Evolutionary conservation across 352 stramenopile species (phyloP).

Genomic region (Phytophthora europaea): DNA sequence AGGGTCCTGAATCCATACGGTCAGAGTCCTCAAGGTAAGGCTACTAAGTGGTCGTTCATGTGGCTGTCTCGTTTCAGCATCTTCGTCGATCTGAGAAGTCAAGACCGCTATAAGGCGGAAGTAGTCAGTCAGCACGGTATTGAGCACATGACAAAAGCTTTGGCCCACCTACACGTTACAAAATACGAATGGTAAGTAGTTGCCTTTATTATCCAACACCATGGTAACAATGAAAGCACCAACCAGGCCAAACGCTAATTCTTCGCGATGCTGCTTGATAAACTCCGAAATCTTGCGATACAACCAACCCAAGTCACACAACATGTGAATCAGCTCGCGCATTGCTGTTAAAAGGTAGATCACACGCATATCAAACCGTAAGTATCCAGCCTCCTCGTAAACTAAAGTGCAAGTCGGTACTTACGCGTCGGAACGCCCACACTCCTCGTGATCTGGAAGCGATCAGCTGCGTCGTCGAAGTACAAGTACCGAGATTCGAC

Average conservation of each 20-base stretch:
- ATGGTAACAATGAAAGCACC: conserved; percentile 14
- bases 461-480: conserved; percentile 80
- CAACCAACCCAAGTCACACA: conserved; percentile 93
- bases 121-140: conserved; percentile 93
- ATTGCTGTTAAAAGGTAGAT: conserved; percentile 58
- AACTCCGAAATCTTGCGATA: conserved; percentile 89
- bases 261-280: conserved; percentile 79
- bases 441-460: conserved; percentile 84
- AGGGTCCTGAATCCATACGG: conserved; percentile 92
- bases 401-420: conserved; percentile 23
- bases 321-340: conserved; percentile 83
- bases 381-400: conserved; percentile 9
- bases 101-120: conserved; percentile 95
- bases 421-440: conserved; percentile 83
- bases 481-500: conserved; percentile 94
- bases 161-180: conserved; percentile 69
- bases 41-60: conserved; percentile 53
- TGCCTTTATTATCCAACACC: background rate
- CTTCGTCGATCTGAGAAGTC: conserved; percentile 90
- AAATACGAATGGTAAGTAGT: conserved; percentile 21
- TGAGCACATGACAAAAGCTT: conserved; percentile 92
- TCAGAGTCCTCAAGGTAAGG: conserved; percentile 90
- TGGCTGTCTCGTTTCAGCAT: conserved; percentile 69
- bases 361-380: conserved; percentile 6
- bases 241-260: conserved; percentile 82